phyloP scores from a whole-genome alignment of 1,139 yeast species.

The Taphrina flavorubra region DNA sequence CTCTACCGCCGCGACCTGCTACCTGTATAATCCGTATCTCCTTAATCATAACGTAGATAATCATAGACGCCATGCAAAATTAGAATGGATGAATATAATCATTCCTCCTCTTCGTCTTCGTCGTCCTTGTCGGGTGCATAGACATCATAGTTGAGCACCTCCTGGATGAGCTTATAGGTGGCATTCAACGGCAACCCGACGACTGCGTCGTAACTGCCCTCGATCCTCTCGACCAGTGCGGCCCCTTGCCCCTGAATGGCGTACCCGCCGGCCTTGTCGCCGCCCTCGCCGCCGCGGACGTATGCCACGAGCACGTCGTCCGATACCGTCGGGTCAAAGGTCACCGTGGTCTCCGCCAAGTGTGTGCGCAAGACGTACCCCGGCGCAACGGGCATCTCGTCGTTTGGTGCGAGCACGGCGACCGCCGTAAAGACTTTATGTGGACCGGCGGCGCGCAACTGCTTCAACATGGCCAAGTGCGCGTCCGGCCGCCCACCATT shows the following conservation, averaged over 20 bases:
- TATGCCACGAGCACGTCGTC: constrained; percentile 65
- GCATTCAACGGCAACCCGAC: constrained; percentile 81
- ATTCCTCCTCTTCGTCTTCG: constrained; percentile 3
- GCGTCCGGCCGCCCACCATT: constrained; percentile 50
- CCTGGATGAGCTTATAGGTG: constrained; percentile 58
- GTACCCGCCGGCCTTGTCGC: constrained; percentile 90
- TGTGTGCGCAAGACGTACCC: constrained; percentile 54
- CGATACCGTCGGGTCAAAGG: constrained; percentile 58
- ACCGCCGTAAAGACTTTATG: constrained; percentile 73
- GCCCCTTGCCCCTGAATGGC: constrained; percentile 72
- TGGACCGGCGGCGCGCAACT: constrained; percentile 55
- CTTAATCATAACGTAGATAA: no score
- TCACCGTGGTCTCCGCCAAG: constrained; percentile 58
- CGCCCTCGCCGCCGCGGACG: constrained; percentile 73
- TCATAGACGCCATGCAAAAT: no score
- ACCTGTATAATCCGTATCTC: background rate
- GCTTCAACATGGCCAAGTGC: constrained; percentile 60
- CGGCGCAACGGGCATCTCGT: constrained; percentile 51
- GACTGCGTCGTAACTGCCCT: constrained; percentile 86
- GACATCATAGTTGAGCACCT: constrained; percentile 48
- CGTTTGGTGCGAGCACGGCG: constrained; percentile 58
- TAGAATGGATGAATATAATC: no score
- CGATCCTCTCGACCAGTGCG: constrained; percentile 63
- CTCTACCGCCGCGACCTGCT: background rate
- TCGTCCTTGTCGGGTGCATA: constrained; percentile 9